Evolutionary conservation across 352 stramenopile species (phyloP).

Genomic region (Thalassiosira sp.): DNA sequence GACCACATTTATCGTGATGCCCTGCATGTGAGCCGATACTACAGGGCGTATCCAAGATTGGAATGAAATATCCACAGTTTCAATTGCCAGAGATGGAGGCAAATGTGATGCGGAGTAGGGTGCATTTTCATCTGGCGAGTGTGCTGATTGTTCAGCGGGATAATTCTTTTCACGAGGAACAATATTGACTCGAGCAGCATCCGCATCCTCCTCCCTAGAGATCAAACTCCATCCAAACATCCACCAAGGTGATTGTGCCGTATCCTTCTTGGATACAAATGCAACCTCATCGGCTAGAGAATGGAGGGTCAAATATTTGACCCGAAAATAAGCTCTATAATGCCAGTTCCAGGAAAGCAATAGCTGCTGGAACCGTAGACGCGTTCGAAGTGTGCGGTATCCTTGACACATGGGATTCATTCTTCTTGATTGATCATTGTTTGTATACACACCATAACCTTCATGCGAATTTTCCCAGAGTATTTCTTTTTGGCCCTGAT

Average conservation of each 20-base stretch:
- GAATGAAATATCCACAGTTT: slow-evolving; percentile 33
- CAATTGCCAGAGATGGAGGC: slow-evolving; percentile 27
- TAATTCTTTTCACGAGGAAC: background rate
- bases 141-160: background rate
- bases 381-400: slow-evolving; percentile 32
- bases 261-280: slow-evolving; percentile 5
- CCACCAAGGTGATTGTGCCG: background rate
- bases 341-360: slow-evolving; percentile 49
- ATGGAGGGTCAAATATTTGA: slow-evolving; percentile 20
- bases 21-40: slow-evolving; percentile 22
- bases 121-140: background rate
- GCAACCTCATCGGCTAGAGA: slow-evolving; percentile 8
- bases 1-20: slow-evolving; percentile 27
- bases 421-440: background rate
- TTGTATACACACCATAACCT: too few relatives aligned
- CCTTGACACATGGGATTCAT: slow-evolving; percentile 36
- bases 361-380: slow-evolving; percentile 14
- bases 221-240: slow-evolving; percentile 11
- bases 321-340: slow-evolving; percentile 12
- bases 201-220: background rate
- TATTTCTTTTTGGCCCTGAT: background rate
- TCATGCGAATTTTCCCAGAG: background rate
- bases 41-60: slow-evolving; percentile 39
- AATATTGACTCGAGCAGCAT: background rate
- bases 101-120: slow-evolving; percentile 1